Evolutionary conservation across 179 eudicot species (phyloP), one percentile per base, ranked within the genome.

Genomic region (Beta macrorhiza): DNA sequence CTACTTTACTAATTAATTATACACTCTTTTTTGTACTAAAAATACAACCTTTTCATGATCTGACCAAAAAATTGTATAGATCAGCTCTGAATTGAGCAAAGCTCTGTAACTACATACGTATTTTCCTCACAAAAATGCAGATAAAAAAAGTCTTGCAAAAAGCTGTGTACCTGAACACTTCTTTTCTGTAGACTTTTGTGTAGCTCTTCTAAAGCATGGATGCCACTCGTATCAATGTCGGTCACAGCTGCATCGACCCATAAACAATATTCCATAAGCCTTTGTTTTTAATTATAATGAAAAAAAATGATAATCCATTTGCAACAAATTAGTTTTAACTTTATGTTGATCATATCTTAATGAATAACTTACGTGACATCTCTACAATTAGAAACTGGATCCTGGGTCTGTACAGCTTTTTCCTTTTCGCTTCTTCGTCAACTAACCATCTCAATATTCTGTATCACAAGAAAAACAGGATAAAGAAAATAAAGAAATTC

Each of bases 161-260:
- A 16, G n/a, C 8, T 37, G 29, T 52, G 79, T 89, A 96, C 99
- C 96, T 92, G 92, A 71, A 96, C 82, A 8, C 90, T 83, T 84
- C 88, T 93, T 83, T 92, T 96, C 76, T 88, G 75, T n/a, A 96
- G 91, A 73, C 87, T 87, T 72, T 81, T 87, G 84, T 88, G 42
- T 37, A 96, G 80, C 79, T 96, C 98, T 87, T 93, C 92, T 79
- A 96, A 83, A 78, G 99, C 91, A 85, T 92, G 98, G 78, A 96
- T 94, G 51, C 99, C 98, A 67, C 99, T 92, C 4, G 98, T 95
- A 82, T 95, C 99, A 69, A 95, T 90, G 80, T 95, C 99, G 1
- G 91, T 91, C 42, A 96, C 99, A 82, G 99, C 99, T 96, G 96
- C 85, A 44, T 20, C 58, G 78, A 74, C n/a, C 78, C 42, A 22